Evolutionary conservation across 352 stramenopile species (phyloP), one percentile per base, ranked within the genome.

Genomic region (Phytophthora sansomeana): DNA sequence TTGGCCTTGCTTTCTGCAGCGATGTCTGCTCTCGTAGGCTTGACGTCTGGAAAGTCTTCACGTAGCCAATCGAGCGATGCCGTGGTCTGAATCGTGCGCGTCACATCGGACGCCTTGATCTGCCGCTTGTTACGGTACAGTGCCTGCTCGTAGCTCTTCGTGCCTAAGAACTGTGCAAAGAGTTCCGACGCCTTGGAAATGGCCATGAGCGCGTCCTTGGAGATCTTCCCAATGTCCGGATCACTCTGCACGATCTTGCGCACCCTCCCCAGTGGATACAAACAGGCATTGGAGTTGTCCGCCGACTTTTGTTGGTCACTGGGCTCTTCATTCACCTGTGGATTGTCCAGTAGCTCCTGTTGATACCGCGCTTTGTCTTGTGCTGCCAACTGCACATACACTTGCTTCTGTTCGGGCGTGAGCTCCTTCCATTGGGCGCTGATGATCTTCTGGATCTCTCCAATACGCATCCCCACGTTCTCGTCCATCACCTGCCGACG

Each of bases 201-300:
- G 3, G 97, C 84, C 39, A 98, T 72, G 5, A 97, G 74, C 4
- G 93, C 93, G 71, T 99, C 95, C 36, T 96, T 97, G 17, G 90
- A 97, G 19, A 99, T 72, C 26, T 95, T 96, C 35, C 85, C 81
- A 3, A 97, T 83, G 52, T 98, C 93, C 1, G 92, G 89, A 72
- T 99, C 95, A 36, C 94, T 90, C 71, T 97, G 93, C 43, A 97
- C 85, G 69, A 99, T 98, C 58, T 97, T 98, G 54, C 95, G 92
- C 60, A 98, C 93, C 21, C 96, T 47, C 63, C 78, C 77, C 21
- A 92, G 50, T 9, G 84, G 84, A 33, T 91, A 91, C 14, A 93
- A 35, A 44, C 80, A 91, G 26, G 62, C 65, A 59, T 69, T 85
- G 5, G 69, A 64, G 41, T 73, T 57, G 5, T 26, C 41, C 11